Percentiles rank a stretch among this genome's conserved stretches.
These are phyloP conservation scores for Taiozyma sp. DNA, from an alignment of 1,139 yeast genomes.

Conservation along the genomic window DNA sequence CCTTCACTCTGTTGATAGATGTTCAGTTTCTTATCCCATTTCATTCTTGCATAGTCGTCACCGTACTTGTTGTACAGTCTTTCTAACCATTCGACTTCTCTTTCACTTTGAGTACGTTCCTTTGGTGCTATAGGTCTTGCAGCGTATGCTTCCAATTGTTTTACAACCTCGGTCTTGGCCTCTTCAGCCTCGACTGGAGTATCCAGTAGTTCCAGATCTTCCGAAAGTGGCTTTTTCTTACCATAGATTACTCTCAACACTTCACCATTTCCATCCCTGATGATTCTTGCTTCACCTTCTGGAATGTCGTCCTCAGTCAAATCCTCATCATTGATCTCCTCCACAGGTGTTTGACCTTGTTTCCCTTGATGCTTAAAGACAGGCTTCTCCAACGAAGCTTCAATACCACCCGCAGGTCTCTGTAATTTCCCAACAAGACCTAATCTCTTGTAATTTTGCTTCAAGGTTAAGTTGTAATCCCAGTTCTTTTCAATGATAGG, in stretches of 20 bases:
- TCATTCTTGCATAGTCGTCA: conserved; percentile 85
- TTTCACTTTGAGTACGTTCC: conserved; percentile 58
- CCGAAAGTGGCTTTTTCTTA: conserved; percentile 34
- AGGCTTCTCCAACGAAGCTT: conserved; percentile 41
- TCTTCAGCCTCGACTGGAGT: conserved; percentile 25
- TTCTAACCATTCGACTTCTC: conserved; percentile 74
- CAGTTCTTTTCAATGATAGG: conserved; percentile 86
- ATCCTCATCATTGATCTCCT: conserved; percentile 35
- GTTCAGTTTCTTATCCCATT: conserved; percentile 85
- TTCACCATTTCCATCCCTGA: conserved; percentile 70
- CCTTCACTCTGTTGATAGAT: conserved; percentile 83
- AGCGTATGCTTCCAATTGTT: conserved; percentile 68
- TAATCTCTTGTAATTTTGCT: conserved; percentile 75
- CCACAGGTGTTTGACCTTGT: conserved; percentile 2
- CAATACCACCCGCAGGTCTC: conserved; percentile 63
- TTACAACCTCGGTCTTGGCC: conserved; percentile 50
- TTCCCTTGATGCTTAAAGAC: conserved; percentile 28
- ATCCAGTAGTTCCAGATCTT: conserved; percentile 26
- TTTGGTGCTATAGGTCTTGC: conserved; percentile 43
- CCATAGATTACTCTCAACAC: conserved; percentile 72
- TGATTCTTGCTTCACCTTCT: conserved; percentile 79
- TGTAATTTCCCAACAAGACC: conserved; percentile 73
- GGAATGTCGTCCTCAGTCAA: conserved; percentile 55
- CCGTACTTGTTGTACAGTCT: conserved; percentile 73
- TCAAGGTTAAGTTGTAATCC: conserved; percentile 78